Evolutionary conservation across 345 rosid species (phyloP), one percentile per base, ranked within the genome.

Genomic region (Orychophragmus violaceus): DNA sequence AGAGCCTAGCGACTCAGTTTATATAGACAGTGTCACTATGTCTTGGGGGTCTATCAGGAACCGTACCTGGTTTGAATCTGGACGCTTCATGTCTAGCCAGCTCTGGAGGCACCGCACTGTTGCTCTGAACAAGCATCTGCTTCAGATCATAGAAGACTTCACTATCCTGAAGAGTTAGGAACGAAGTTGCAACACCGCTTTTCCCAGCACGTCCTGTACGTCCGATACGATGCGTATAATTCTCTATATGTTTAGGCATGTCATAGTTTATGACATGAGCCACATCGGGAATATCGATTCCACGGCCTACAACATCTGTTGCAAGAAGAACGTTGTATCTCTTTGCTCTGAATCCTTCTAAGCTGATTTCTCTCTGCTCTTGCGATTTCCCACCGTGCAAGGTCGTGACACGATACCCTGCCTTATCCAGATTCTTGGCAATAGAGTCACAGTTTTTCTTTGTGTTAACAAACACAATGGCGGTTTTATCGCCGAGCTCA

Each of bases 141-240:
- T 87, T 94, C 53, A 90, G 89, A 83, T 94, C 99, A 74, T 90
- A 94, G 70, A 90, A 90, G 33, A 94, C 97, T 32, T 94, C 92
- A 1, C 81, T 62, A 70, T 94, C 99, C 0, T 82, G 82, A 4
- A 88, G 74, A 53, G 99, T 90, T 77, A 93, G 74, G 81, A 94
- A 94, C 33, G 97, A 90, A 8, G 97, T 86, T 22, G 99, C 96
- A 69, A 87, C 77, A 78, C 97, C 97, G 2, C 90, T 90, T 78
- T 94, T 94, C 52, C 96, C 97, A 37, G 97, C 99, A 79, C 95
- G 96, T 6, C 95, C 97, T 12, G 96, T 94, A 81, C 97, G 84
- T 46, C 99, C 96, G 50, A 94, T 90, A 59, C 95, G 95, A 75
- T 90, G 99, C 3, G 97, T 90, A 72, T 94, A 90, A 89, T 77